These are phyloP conservation scores for Penicillium sp. DNA, from an alignment of 2,329 filamentous ascomycete genomes.

Conservation along the genomic window DNA sequence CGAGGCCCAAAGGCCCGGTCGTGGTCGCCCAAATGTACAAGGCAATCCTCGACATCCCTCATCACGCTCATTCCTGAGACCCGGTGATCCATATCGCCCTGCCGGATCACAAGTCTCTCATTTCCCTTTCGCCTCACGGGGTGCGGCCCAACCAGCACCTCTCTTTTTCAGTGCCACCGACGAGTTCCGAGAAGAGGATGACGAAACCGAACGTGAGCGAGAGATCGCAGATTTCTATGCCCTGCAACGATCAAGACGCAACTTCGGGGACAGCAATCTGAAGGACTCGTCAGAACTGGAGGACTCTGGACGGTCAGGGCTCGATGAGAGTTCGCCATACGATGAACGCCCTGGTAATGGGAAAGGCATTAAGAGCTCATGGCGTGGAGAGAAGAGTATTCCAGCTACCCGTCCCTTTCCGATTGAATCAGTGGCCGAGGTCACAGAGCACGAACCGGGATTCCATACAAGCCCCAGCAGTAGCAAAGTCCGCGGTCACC, in stretches of 20 bases:
- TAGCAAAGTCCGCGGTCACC: slow-evolving; percentile 62
- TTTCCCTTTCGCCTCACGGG: slow-evolving; percentile 79
- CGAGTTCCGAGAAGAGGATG: slow-evolving; percentile 89
- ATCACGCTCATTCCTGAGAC: slow-evolving; percentile 53
- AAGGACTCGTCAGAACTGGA: slow-evolving; percentile 85
- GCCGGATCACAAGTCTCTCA: slow-evolving; percentile 69
- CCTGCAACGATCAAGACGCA: slow-evolving; percentile 82
- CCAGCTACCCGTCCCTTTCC: slow-evolving; percentile 42
- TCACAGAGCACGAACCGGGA: slow-evolving; percentile 38
- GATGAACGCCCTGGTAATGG: slow-evolving; percentile 44
- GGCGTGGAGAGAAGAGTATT: slow-evolving; percentile 52
- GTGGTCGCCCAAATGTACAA: slow-evolving; percentile 51
- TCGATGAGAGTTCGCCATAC: slow-evolving; percentile 48
- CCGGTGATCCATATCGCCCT: slow-evolving; percentile 78
- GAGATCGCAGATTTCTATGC: slow-evolving; percentile 95
- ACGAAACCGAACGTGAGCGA: slow-evolving; percentile 84
- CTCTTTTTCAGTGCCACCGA: slow-evolving; percentile 93
- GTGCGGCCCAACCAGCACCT: slow-evolving; percentile 76
- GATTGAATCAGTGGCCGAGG: slow-evolving; percentile 37
- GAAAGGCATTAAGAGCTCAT: slow-evolving; percentile 59
- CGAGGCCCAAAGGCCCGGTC: slow-evolving; percentile 48
- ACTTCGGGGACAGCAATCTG: slow-evolving; percentile 80
- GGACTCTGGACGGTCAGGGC: slow-evolving; percentile 61
- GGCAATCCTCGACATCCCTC: slow-evolving; percentile 50
- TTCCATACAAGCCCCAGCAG: slow-evolving; percentile 37